phyloP scores from a whole-genome alignment of 2,329 filamentous ascomycete species.

The Colletotrichum phormii region DNA sequence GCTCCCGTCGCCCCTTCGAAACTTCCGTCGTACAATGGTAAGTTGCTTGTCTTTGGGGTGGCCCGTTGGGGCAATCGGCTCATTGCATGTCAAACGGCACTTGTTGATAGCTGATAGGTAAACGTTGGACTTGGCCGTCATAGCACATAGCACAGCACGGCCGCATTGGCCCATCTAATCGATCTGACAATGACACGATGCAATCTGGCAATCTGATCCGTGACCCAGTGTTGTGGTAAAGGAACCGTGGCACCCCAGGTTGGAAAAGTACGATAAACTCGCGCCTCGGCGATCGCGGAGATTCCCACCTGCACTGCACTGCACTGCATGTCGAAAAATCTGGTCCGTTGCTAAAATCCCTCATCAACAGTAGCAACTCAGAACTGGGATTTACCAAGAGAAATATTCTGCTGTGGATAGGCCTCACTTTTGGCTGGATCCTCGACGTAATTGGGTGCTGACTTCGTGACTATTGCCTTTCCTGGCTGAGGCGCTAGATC shows the following conservation, averaged over 20 bases:
- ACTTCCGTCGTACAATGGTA: background rate
- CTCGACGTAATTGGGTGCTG: slow-evolving; percentile 10
- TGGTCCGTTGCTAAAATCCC: slow-evolving; percentile 20
- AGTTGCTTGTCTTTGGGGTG: background rate
- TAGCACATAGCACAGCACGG: background rate
- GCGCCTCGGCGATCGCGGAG: slow-evolving; percentile 29
- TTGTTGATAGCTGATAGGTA: background rate
- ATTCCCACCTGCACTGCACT: slow-evolving; percentile 4
- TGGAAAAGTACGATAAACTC: slow-evolving; percentile 8
- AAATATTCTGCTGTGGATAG: background rate
- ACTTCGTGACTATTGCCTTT: slow-evolving; percentile 32
- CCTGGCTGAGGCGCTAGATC: slow-evolving; percentile 28
- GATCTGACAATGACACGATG: slow-evolving; percentile 15
- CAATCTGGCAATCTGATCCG: slow-evolving; percentile 23
- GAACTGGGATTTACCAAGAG: background rate
- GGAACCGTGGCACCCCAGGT: slow-evolving; percentile 6
- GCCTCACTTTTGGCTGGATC: background rate
- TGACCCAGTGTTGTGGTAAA: slow-evolving; percentile 30
- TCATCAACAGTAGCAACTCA: slow-evolving; percentile 1
- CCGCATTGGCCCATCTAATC: background rate
- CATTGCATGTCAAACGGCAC: background rate
- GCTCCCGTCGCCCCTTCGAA: slow-evolving; percentile 7
- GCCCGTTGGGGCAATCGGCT: background rate
- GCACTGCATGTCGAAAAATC: slow-evolving; percentile 9
- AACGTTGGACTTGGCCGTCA: background rate